A percentile compares a stretch with the other conserved stretches of the same genome.
Evolutionary conservation across 495 filamentous ascomycete species (phyloP).

Genomic region (Letharia columbiana): DNA sequence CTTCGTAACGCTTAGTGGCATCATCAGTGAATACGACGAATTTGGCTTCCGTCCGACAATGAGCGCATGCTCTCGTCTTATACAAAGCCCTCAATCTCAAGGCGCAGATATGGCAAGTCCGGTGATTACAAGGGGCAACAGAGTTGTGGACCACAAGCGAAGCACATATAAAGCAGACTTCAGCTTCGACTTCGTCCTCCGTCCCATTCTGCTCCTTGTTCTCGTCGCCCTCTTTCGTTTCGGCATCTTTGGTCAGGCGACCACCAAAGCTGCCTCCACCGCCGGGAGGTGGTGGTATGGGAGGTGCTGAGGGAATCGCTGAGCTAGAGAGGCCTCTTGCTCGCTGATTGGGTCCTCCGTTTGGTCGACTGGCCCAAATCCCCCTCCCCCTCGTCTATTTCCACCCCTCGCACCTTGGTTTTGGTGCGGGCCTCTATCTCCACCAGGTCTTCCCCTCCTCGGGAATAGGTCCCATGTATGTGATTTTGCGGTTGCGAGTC

Average conservation of each 20-base stretch:
- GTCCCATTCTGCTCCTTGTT: constrained; percentile 25
- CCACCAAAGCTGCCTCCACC: constrained; percentile 34
- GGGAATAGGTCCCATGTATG: background rate
- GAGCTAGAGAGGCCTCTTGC: constrained; percentile 9
- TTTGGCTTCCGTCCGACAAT: constrained; percentile 78
- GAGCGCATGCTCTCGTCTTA: constrained; percentile 88
- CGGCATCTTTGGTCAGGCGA: constrained; percentile 38
- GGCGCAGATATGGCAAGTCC: constrained; percentile 91
- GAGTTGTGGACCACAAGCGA: constrained; percentile 75
- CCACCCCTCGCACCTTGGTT: constrained; percentile 20
- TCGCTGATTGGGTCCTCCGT: constrained; percentile 10
- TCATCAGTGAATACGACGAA: constrained; percentile 91
- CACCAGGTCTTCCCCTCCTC: constrained; percentile 12
- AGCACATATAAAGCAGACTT: constrained; percentile 96
- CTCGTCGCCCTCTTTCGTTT: constrained; percentile 21
- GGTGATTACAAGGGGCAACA: constrained; percentile 87
- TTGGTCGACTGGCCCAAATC: constrained; percentile 4
- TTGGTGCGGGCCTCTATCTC: constrained; percentile 7
- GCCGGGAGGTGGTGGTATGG: constrained; percentile 26
- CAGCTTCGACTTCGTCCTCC: constrained; percentile 56
- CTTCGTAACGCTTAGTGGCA: constrained; percentile 67
- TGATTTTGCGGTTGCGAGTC: background rate
- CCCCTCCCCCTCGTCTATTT: constrained; percentile 22
- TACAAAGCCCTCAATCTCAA: constrained; percentile 84
- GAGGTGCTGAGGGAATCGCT: constrained; percentile 18